These are phyloP conservation scores for Tilletia indica DNA, from an alignment of 1,284 basidiomycete species.

Conservation along the genomic window DNA sequence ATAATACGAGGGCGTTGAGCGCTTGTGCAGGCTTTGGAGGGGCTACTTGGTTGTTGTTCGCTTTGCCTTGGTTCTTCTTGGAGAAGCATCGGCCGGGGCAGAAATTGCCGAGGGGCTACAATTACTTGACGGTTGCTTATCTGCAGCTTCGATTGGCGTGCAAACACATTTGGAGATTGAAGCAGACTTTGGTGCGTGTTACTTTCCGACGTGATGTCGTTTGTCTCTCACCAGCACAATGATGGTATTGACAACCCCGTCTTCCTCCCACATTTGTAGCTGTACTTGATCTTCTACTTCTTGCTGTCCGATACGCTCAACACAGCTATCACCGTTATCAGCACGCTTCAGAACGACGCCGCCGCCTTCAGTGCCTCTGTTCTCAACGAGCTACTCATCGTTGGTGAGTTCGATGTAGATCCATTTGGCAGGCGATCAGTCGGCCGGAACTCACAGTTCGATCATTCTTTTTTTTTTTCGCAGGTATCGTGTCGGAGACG, in stretches of 20 bases:
- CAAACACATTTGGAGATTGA: conserved; percentile 60
- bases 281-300: conserved; percentile 68
- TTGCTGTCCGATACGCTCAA: conserved; percentile 74
- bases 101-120: conserved; percentile 65
- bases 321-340: conserved; percentile 76
- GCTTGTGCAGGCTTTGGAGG: conserved; percentile 24
- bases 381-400: conserved; percentile 70
- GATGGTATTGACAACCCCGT: not conserved
- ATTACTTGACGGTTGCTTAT: conserved; percentile 67
- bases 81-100: conserved; percentile 50
- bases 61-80: conserved; percentile 71
- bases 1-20: conserved; percentile 62
- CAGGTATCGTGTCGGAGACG: conserved; percentile 68
- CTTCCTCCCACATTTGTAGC: conserved; percentile 43
- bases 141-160: conserved; percentile 44
- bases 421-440: not conserved
- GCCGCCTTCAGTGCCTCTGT: conserved; percentile 69
- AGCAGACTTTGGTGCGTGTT: conserved; percentile 30
- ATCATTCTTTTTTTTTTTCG: not conserved
- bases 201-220: conserved; percentile 19
- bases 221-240: too few species aligned
- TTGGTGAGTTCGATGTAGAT: conserved; percentile 55
- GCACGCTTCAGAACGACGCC: conserved; percentile 75
- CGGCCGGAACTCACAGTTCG: too few species aligned
- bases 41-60: conserved; percentile 67